These are phyloP conservation scores for Psilocybe cyanescens DNA, from an alignment of 768 basidiomycete genomes.

Conservation along the genomic window DNA sequence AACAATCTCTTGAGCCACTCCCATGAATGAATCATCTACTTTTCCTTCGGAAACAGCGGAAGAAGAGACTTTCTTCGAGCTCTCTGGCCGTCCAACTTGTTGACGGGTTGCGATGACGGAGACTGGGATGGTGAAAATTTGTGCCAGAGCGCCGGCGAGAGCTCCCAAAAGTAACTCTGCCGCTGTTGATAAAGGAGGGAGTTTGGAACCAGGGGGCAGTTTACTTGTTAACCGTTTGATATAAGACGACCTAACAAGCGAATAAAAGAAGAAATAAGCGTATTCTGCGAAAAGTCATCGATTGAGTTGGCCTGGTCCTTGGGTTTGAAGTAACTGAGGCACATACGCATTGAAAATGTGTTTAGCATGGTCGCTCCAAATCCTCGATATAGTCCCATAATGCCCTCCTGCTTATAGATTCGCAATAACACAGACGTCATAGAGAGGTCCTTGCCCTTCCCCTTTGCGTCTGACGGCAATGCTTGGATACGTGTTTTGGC, in stretches of 20 bases:
- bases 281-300: constrained; percentile 66
- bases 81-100: constrained; percentile 70
- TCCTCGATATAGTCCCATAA: constrained; percentile 85
- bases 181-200: constrained; percentile 68
- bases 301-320: neutral
- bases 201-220: constrained; percentile 61
- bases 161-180: constrained; percentile 91
- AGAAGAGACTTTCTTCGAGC: constrained; percentile 10
- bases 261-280: constrained; percentile 99
- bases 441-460: constrained; percentile 57
- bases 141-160: constrained; percentile 89
- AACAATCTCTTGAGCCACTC: constrained; percentile 84
- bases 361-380: constrained; percentile 98
- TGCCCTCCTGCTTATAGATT: constrained; percentile 81
- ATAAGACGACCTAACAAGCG: constrained; percentile 84
- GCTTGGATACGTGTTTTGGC: constrained; percentile 97
- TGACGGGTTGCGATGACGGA: constrained; percentile 97
- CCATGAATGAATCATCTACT: constrained; percentile 73
- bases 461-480: constrained; percentile 47
- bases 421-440: constrained; percentile 67
- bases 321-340: neutral
- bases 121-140: constrained; percentile 98
- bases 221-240: constrained; percentile 68
- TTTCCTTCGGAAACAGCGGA: constrained; percentile 27
- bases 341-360: constrained; percentile 95